Evolutionary conservation across 148 eudicot genomes (phyloP).

Genomic region (Selenicereus undatus): DNA sequence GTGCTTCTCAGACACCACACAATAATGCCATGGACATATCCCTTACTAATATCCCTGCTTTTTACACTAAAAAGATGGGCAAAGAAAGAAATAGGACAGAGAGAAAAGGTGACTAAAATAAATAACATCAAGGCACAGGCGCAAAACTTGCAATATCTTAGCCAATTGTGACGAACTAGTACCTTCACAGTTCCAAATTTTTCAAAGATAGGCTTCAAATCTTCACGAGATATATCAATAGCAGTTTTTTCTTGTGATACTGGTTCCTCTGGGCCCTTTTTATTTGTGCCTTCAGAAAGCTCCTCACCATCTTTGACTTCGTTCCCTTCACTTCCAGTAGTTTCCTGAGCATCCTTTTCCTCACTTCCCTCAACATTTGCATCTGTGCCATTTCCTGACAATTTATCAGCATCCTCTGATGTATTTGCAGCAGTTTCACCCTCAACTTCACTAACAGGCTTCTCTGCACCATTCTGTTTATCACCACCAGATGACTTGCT

Average conservation of each 20-base stretch:
- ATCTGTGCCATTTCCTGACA: slow-evolving; percentile 24
- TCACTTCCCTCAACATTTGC: slow-evolving; percentile 34
- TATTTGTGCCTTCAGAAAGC: slow-evolving; percentile 28
- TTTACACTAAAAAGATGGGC: background rate
- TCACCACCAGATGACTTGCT: slow-evolving; percentile 42
- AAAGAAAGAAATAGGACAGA: background rate
- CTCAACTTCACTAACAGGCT: slow-evolving; percentile 29
- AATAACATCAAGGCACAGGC: too few species aligned
- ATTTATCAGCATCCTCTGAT: slow-evolving; percentile 29
- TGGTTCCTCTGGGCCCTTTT: slow-evolving; percentile 35
- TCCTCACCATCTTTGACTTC: slow-evolving; percentile 44
- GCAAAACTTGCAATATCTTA: background rate
- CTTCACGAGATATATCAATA: slow-evolving; percentile 65
- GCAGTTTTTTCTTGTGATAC: slow-evolving; percentile 29
- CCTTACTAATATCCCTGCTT: too few species aligned
- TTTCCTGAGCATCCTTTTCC: slow-evolving; percentile 38
- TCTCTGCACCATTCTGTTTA: slow-evolving; percentile 34
- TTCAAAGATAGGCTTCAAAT: slow-evolving; percentile 62
- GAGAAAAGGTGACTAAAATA: background rate
- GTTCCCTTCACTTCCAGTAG: slow-evolving; percentile 41
- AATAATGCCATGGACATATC: too few species aligned
- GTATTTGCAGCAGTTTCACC: slow-evolving; percentile 30
- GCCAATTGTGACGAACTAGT: background rate
- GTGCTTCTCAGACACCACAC: too few species aligned
- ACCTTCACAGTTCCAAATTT: slow-evolving; percentile 89